These are phyloP conservation scores for Tagetes erecta DNA, from an alignment of 129 eudicot species.

Conservation along the genomic window DNA sequence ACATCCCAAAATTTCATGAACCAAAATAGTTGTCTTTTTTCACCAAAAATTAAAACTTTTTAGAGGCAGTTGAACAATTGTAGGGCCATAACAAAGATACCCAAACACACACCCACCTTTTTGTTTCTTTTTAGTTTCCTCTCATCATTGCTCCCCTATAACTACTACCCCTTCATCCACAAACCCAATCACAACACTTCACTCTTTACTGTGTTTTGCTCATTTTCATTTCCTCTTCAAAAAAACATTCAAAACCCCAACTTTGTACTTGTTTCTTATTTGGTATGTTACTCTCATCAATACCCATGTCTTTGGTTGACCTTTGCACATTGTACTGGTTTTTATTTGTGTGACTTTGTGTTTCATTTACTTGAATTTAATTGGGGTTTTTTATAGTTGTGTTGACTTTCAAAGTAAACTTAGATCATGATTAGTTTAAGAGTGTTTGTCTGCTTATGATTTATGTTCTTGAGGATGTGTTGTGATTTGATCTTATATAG, in stretches of 20 bases:
- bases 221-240: slow-evolving; percentile 2
- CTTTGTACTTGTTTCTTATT: slow-evolving; percentile 20
- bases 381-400: not conserved
- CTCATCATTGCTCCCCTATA: slow-evolving; percentile 23
- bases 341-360: not conserved
- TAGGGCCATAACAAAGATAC: slow-evolving; percentile 42
- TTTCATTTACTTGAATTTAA: not conserved
- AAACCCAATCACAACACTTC: slow-evolving; percentile 19
- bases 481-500: not conserved
- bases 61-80: slow-evolving; percentile 12
- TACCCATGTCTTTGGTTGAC: slow-evolving; percentile 4
- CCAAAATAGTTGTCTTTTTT: slow-evolving; percentile 12
- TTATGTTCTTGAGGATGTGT: not conserved
- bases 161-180: slow-evolving; percentile 11
- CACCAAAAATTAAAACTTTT: slow-evolving; percentile 12
- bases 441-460: not conserved
- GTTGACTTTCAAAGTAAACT: not conserved
- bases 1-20: slow-evolving; percentile 18
- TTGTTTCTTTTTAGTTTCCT: slow-evolving; percentile 29
- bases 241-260: slow-evolving; percentile 1
- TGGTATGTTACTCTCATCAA: slow-evolving; percentile 36
- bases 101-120: slow-evolving; percentile 39
- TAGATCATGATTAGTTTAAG: not conserved
- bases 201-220: slow-evolving; percentile 10
- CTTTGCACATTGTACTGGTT: slow-evolving; percentile 9